These are phyloP conservation scores for Cucurbita moschata DNA, from an alignment of 306 rosid species.

Conservation along the genomic window DNA sequence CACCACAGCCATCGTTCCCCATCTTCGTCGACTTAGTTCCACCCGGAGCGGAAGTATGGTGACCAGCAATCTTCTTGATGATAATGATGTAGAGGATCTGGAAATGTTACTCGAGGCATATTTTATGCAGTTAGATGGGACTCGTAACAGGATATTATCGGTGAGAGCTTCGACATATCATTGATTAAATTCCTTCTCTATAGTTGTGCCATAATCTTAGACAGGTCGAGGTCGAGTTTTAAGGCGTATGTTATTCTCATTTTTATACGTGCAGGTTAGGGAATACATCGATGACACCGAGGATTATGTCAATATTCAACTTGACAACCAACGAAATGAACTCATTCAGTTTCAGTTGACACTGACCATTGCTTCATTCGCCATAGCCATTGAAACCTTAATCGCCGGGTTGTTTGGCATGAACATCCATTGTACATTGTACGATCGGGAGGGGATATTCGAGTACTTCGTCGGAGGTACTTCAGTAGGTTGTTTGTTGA, in stretches of 20 bases:
- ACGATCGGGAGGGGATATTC: slow-evolving; percentile 19
- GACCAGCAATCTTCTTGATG: slow-evolving; percentile 43
- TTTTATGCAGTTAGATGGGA: slow-evolving; percentile 93
- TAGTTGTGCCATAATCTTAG: not conserved
- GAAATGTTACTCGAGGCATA: slow-evolving; percentile 99
- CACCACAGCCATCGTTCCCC: slow-evolving; percentile 15
- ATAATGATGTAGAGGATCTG: slow-evolving; percentile 78
- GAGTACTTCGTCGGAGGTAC: slow-evolving; percentile 28
- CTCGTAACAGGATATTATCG: slow-evolving; percentile 93
- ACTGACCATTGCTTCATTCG: slow-evolving; percentile 80
- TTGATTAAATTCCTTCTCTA: not conserved
- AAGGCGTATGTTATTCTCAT: not conserved
- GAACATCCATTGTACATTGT: slow-evolving; percentile 64
- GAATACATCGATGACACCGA: slow-evolving; percentile 97
- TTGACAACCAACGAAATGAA: slow-evolving; percentile 90
- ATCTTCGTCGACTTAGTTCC: slow-evolving; percentile 48
- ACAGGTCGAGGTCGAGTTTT: not conserved
- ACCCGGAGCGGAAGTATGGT: slow-evolving; percentile 54
- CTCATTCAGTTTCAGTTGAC: slow-evolving; percentile 95
- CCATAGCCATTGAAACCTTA: slow-evolving; percentile 59
- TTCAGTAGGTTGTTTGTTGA: slow-evolving; percentile 24
- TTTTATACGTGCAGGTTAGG: slow-evolving; percentile 53
- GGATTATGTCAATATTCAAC: slow-evolving; percentile 92
- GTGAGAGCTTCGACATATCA: slow-evolving; percentile 34
- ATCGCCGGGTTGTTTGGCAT: slow-evolving; percentile 66